These are phyloP conservation scores for Cytospora piceae DNA, from an alignment of 2,329 filamentous ascomycete species.

Conservation along the genomic window DNA sequence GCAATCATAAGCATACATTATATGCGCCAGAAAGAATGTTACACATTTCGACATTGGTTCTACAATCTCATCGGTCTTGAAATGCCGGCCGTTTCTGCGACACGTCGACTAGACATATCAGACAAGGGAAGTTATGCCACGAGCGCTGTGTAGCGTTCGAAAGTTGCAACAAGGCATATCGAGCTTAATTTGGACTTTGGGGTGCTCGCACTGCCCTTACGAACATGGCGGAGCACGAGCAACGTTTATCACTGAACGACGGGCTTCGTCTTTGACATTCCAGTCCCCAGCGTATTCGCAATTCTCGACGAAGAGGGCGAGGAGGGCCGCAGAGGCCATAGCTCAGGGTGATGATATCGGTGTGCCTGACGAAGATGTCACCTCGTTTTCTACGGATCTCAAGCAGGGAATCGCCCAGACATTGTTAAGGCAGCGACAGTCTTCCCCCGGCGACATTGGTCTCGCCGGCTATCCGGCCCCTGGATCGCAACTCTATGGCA, in stretches of 20 bases:
- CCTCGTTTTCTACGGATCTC: constrained; percentile 21
- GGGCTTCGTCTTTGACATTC: constrained; percentile 17
- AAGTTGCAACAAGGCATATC: constrained; percentile 25
- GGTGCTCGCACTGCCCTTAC: neutral
- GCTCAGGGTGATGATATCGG: constrained; percentile 9
- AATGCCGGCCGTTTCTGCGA: constrained; percentile 20
- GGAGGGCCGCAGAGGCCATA: constrained; percentile 26
- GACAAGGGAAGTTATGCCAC: constrained; percentile 28
- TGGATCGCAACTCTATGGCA: constrained; percentile 32
- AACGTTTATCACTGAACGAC: neutral
- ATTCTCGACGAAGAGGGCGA: constrained; percentile 17
- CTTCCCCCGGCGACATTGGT: neutral
- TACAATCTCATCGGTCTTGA: constrained; percentile 7
- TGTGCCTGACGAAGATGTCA: constrained; percentile 15
- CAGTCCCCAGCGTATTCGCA: constrained; percentile 12
- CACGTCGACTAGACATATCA: constrained; percentile 15
- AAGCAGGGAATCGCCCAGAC: constrained; percentile 25
- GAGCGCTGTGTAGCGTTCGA: constrained; percentile 23
- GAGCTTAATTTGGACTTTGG: constrained; percentile 1
- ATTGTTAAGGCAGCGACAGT: constrained; percentile 5
- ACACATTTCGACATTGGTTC: neutral
- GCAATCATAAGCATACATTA: neutral
- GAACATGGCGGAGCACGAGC: neutral
- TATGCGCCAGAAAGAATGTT: constrained; percentile 5
- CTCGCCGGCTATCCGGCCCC: constrained; percentile 22